Percentiles rank a stretch among this genome's conserved stretches.
Conservation (phyloP, 1,284 basidiomycete genomes). For the Inonotus hispidus region DNA sequence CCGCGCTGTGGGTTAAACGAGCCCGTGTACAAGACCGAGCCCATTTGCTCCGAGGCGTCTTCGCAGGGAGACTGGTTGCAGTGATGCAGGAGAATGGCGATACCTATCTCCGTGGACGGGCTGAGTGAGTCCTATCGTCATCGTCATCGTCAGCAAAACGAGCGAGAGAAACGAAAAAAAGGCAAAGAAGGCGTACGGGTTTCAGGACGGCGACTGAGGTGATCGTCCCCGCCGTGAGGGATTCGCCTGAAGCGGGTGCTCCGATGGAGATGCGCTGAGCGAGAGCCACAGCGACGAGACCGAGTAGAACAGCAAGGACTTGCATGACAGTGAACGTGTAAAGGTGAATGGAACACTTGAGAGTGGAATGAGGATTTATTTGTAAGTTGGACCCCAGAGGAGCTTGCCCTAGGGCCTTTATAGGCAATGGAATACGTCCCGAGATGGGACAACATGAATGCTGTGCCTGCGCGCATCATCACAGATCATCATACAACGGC, state of each 20-base stretch:
- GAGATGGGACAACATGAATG: neutral
- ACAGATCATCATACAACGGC: neutral
- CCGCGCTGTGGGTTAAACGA: constrained; percentile 35
- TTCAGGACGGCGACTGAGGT: constrained; percentile 40
- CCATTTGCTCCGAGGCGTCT: constrained; percentile 33
- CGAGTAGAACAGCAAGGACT: constrained; percentile 4
- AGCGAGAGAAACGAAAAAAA: neutral
- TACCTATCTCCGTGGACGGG: constrained; percentile 37
- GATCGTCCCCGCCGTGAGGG: constrained; percentile 32
- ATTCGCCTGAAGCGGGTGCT: constrained; percentile 31
- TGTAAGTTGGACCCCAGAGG: neutral
- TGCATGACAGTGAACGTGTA: constrained; percentile 1
- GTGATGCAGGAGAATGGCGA: constrained; percentile 36
- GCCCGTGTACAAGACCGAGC: constrained; percentile 41
- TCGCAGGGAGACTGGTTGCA: constrained; percentile 32
- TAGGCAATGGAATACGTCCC: neutral
- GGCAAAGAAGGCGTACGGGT: constrained; percentile 31
- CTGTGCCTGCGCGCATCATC: neutral
- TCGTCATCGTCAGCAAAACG: neutral
- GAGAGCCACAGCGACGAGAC: constrained; percentile 20
- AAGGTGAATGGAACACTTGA: neutral
- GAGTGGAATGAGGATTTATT: neutral
- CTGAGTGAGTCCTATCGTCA: constrained; percentile 33
- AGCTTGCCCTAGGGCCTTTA: neutral
- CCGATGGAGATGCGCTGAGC: constrained; percentile 40